Conservation (phyloP, 176 grass and related monocot genomes). For the Carex cristatella region DNA sequence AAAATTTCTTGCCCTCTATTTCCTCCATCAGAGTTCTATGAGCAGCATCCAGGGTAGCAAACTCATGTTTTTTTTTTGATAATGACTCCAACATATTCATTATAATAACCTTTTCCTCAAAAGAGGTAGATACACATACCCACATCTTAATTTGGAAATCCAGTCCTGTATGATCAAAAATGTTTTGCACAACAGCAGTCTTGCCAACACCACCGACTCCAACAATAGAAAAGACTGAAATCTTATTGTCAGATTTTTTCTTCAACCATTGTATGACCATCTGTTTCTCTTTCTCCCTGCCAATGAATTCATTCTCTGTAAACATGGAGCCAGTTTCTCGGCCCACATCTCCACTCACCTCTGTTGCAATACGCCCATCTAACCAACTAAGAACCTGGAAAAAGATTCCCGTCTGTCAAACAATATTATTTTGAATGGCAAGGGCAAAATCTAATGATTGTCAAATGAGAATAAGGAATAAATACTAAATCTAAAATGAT, state of each 20-base stretch:
- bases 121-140: constrained; percentile 11
- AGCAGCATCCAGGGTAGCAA: not conserved
- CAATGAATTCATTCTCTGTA: not conserved
- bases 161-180: constrained; percentile 12
- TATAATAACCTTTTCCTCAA: not conserved
- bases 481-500: not conserved
- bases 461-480: not conserved
- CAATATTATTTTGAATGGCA: not conserved
- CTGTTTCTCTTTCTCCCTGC: constrained; percentile 5
- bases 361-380: not conserved
- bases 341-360: not conserved
- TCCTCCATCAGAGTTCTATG: not conserved
- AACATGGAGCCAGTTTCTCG: constrained; percentile 1
- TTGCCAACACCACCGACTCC: constrained; percentile 21
- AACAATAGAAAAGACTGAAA: constrained; percentile 7
- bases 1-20: constrained; percentile 10
- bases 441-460: not conserved
- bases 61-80: not conserved
- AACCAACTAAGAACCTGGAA: not conserved
- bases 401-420: not conserved
- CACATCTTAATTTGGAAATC: constrained; percentile 24
- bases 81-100: constrained; percentile 16
- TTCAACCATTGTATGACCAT: not conserved
- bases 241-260: not conserved
- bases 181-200: not conserved